Base-by-base conservation (phyloP, 2,329 filamentous ascomycete species). In the Colletotrichum euphorbiae region DNA sequence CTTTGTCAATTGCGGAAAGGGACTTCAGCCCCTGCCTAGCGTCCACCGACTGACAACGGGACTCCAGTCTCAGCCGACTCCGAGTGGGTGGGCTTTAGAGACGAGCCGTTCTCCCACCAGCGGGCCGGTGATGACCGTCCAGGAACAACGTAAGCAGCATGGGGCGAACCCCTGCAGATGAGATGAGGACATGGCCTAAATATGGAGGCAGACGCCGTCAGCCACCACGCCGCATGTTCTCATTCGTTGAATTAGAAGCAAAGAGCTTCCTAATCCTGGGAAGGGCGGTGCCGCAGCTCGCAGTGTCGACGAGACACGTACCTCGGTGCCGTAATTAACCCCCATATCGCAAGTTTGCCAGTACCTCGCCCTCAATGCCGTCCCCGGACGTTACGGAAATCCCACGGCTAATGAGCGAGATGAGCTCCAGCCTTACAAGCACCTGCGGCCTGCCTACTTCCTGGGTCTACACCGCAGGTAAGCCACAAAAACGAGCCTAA, bases 391-490 rank as follows among this genome's bases (percentile, higher is more conserved):
- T n/a, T 17, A 57, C 48, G 51, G 51, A 11, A 4, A 38, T n/a
- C 31, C 33, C 31, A 38, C 51, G 51, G 33, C 33, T 33, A 17
- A n/a, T n/a, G 24, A 4, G 51, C 33, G 19, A 54, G 31, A 54
- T 33, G 33, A 38, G 51, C 51, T 54, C 51, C 51, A 54, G 51
- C 51, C 51, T 54, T 54, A 54, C 33, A 11, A n/a, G n/a, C n/a
- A n/a, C n/a, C n/a, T n/a, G n/a, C n/a, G n/a, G n/a, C n/a, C n/a
- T n/a, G n/a, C n/a, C n/a, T n/a, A n/a, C n/a, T n/a, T n/a, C n/a
- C n/a, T n/a, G 46, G 17, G 65, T 46, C 60, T 65, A 55, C 65
- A 55, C 65, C 65, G 65, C 65, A 68, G 65, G 65, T 52, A 42
- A 55, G 62, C 52, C 46, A 54, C 38, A 19, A 33, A 61, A 55